Percentiles rank a stretch among this genome's conserved stretches.
phyloP scores from a whole-genome alignment of 2,329 filamentous ascomycete genomes.

The Phoma sp. region DNA sequence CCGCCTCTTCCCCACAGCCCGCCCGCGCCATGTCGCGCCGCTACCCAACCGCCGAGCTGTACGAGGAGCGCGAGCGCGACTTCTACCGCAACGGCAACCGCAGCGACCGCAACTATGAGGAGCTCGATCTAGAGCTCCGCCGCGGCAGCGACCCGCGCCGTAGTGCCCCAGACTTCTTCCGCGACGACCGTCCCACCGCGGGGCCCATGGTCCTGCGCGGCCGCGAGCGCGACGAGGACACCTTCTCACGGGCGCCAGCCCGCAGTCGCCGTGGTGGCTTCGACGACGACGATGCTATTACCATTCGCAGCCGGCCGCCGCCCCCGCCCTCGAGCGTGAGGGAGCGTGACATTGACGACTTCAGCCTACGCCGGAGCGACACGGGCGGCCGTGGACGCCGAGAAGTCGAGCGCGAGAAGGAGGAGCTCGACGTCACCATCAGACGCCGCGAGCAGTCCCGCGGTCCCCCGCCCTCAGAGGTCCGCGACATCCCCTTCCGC shows the following conservation, averaged over 20 bases:
- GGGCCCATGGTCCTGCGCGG: conserved; percentile 55
- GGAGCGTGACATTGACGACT: conserved; percentile 46
- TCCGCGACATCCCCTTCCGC: conserved; percentile 52
- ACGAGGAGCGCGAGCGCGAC: conserved; percentile 58
- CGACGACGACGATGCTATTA: conserved; percentile 50
- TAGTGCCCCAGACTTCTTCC: conserved; percentile 56
- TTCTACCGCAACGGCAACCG: conserved; percentile 53
- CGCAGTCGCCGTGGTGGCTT: conserved; percentile 44
- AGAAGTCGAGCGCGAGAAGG: conserved; percentile 38
- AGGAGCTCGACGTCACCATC: conserved; percentile 45
- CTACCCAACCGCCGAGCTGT: conserved; percentile 55
- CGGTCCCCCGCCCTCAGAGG: conserved; percentile 37
- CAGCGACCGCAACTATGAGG: conserved; percentile 54
- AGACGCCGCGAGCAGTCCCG: conserved; percentile 45
- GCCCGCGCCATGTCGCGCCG: conserved; percentile 50
- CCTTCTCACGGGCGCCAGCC: conserved; percentile 36
- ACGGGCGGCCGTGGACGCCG: conserved; percentile 40
- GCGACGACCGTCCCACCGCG: conserved; percentile 54
- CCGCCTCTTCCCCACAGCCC: conserved; percentile 23
- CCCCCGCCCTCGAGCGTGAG: conserved; percentile 36
- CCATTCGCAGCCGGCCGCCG: conserved; percentile 40
- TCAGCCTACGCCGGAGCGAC: conserved; percentile 48
- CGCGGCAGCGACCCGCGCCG: conserved; percentile 47
- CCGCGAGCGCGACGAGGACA: conserved; percentile 50
- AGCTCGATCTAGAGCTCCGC: conserved; percentile 57